Evolutionary conservation across 1,139 yeast species (phyloP).

Genomic region (Kluyveromyces sp.): DNA sequence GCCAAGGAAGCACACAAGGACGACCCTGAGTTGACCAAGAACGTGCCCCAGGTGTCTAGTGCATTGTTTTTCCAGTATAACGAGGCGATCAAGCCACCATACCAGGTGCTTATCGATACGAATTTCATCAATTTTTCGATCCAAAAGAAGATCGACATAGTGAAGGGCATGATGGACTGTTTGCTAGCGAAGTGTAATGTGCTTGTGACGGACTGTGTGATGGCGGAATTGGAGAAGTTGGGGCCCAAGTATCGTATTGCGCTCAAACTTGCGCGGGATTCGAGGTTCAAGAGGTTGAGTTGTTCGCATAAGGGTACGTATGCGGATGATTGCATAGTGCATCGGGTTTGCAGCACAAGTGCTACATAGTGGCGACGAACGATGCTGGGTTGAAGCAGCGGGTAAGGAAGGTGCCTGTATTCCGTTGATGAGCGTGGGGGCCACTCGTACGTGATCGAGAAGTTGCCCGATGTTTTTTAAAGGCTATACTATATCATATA

Average conservation of each 20-base stretch:
- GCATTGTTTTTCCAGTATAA: constrained; percentile 93
- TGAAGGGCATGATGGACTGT: constrained; percentile 94
- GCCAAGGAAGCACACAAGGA: constrained; percentile 32
- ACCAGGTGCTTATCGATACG: constrained; percentile 90
- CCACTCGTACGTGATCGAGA: constrained; percentile 83
- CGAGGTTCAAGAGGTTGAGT: constrained; percentile 75
- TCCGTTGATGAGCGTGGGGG: constrained; percentile 92
- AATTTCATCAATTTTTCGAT: constrained; percentile 93
- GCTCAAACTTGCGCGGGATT: constrained; percentile 83
- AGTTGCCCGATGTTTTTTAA: constrained; percentile 86
- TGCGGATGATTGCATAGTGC: constrained; percentile 95
- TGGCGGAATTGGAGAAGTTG: constrained; percentile 93
- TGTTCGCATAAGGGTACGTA: constrained; percentile 94
- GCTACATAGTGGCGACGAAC: constrained; percentile 94
- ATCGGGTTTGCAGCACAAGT: constrained; percentile 91
- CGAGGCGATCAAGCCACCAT: constrained; percentile 91
- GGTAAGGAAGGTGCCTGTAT: constrained; percentile 90
- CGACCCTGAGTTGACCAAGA: constrained; percentile 76
- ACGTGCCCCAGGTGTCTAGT: constrained; percentile 93
- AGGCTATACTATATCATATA: not conserved
- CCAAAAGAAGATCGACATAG: constrained; percentile 87
- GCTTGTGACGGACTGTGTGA: constrained; percentile 90
- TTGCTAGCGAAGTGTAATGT: constrained; percentile 93
- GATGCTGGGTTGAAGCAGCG: constrained; percentile 97
- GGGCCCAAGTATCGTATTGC: constrained; percentile 96